These are phyloP conservation scores for Danielia reshetovae DNA, from an alignment of 805 yeast species.

Conservation along the genomic window DNA sequence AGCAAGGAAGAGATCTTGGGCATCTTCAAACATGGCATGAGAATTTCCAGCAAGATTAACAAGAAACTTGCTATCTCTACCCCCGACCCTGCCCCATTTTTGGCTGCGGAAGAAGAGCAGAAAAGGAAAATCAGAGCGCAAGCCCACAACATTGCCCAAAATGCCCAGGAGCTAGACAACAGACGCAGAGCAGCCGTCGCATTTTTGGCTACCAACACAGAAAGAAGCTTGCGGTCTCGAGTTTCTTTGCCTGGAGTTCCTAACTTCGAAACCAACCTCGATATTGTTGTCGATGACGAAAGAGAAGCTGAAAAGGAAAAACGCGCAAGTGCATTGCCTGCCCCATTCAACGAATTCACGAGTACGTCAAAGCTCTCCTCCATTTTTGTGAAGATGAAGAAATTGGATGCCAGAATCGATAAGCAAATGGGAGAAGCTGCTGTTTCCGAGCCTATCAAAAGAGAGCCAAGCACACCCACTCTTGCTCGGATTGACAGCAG, in stretches of 20 bases:
- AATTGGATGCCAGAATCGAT: constrained; percentile 17
- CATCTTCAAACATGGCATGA: constrained; percentile 10
- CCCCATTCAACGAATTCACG: constrained; percentile 12
- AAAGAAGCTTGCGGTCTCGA: constrained; percentile 13
- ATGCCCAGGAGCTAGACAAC: constrained; percentile 10
- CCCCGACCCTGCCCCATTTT: constrained; percentile 2
- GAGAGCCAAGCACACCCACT: constrained; percentile 4
- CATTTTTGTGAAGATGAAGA: constrained; percentile 19
- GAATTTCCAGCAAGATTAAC: constrained; percentile 10
- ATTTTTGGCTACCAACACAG: constrained; percentile 1
- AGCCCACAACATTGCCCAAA: constrained; percentile 5
- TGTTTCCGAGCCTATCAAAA: constrained; percentile 1
- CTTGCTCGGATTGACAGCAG: too few relatives aligned
- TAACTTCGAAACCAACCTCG: constrained; percentile 10
- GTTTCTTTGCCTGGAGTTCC: constrained; percentile 8
- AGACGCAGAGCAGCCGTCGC: constrained; percentile 12
- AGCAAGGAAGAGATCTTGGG: constrained; percentile 10
- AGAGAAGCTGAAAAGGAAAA: constrained; percentile 8
- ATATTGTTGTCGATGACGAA: constrained; percentile 3
- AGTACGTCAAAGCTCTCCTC: constrained; percentile 17
- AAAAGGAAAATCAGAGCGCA: constrained; percentile 3
- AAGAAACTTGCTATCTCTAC: constrained; percentile 6
- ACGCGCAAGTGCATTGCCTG: constrained; percentile 10
- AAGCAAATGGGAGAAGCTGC: constrained; percentile 1
- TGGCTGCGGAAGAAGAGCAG: constrained; percentile 1